Base-by-base conservation (phyloP, 352 stramenopile genomes). In the Pythium folliculosum region DNA sequence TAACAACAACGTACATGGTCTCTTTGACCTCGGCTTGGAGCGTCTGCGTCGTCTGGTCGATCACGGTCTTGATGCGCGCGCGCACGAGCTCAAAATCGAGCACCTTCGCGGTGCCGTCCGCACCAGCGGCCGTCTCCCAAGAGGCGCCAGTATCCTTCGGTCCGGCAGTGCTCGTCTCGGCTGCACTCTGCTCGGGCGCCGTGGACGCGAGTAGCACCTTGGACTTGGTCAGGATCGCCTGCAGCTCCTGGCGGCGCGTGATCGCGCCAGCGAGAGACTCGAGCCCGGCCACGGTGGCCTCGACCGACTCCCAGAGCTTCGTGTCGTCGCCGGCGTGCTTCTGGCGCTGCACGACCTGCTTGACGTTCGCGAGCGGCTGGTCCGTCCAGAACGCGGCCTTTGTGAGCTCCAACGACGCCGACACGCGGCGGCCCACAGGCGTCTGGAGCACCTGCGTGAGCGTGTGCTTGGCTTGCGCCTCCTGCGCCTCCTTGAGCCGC, bases 331-430 rank as follows among this genome's bases (percentile, higher is more conserved):
- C 50, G 14, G 14, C 0, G n/a, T 54, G 22, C 35, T 78, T 72
- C 44, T 89, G 79, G n/a, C 77, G 50, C n/a, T 76, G 81, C 32
- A 86, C 51, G 35, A 89, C 37, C 40, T 87, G 76, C 60, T 88
- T 87, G 38, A 91, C 70, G 43, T 81, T 84, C 19, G 71, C 69
- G 35, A 90, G 67, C 49, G 83, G 72, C 55, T 78, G n/a, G 32
- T 92, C 80, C 16, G 73, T 81, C 54, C 82, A 78, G 54, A 92
- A 89, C 21, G 81, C 44, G 1, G 81, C 80, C 25, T 86, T 75
- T 14, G 73, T 77, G 23, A 79, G 72, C 55, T 89, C 77, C 8
- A 90, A 63, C 52, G 83, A 89, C 45, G 74, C 78, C n/a, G 73
- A 69, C 40, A 92, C 56, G 35, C 80, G 71, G 0, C 67, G 27